Base-by-base conservation (phyloP, 2,329 filamentous ascomycete species). In the Monosporascus sp. region DNA sequence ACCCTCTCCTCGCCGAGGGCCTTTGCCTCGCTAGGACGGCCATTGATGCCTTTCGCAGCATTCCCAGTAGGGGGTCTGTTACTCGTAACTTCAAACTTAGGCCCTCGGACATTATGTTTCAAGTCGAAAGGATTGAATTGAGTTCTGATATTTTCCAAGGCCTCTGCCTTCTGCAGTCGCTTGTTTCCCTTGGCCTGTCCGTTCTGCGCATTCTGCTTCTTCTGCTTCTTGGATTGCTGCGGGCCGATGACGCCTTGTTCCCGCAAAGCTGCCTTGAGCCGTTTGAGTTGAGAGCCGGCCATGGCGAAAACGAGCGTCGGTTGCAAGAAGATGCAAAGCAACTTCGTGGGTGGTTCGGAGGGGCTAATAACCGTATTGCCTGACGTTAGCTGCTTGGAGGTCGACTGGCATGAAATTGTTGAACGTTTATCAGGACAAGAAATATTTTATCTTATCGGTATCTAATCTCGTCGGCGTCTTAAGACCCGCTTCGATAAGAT, bases 121-220 rank as follows among this genome's bases (percentile, higher is more conserved):
- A 96, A 83, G 67, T 99, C 94, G 72, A 99, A 99, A 0, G 94
- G 94, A 69, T 99, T 99, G 81, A 97, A 97, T 61, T 92, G 88
- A 65, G 97, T 92, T 66, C 94, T 88, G 68, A 99, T 97, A 53
- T 83, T 84, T 62, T 89, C 85, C 57, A 99, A 79, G 17, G 91
- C 89, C 52, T 84, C 86, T 65, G 87, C 83, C 66, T 88, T 84
- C 68, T 90, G 84, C 25, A 90, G 80, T 55, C 89, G 85, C 71
- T 90, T 89, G 64, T 93, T 86, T 61, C 73, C 75, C 57, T 81
- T 83, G 57, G 79, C 80, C 52, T 82, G 83, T 49, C 80, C 82
- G 70, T 84, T 84, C 69, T 85, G 84, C 51, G 79, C 83, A 65
- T 82, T 80, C 66, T 88, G 84, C 65, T 89, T 89, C 70, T 89